Evolutionary conservation across 805 yeast species (phyloP), one percentile per base, ranked within the genome.

Genomic region (Ogataea zsoltii): DNA sequence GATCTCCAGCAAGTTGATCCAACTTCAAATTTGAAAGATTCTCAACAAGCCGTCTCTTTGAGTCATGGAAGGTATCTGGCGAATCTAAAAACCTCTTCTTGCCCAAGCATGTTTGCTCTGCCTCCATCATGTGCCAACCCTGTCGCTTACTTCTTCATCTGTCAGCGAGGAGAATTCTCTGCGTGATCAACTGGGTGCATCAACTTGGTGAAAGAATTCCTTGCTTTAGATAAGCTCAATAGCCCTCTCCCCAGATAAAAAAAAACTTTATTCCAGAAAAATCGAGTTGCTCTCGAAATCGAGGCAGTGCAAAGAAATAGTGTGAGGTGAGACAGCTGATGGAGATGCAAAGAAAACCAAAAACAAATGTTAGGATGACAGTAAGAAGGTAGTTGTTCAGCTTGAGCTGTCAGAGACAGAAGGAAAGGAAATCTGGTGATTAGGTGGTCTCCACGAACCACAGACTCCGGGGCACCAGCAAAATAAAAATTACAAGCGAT

Each of bases 1-100:
- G 13, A 9, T 35, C 10, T 9, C 9, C 5, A 12, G 39, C 12
- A 15, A 12, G 12, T 33, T 19, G 38, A 16, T 41, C 38, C 16
- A 40, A 17, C 7, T 46, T 33, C 30, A 47, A 16, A 10, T 33
- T 41, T 3, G 51, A 44, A 14, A 44, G 30, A 29, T 40, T 41
- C 17, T 49, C 49, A 14, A 47, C 45, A 9, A 49, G 30, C 29
- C 51, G 34, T 39, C 49, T 40, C 35, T 49, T 49, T 16, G 46
- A 15, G 11, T 46, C 55, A 14, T 46, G 48, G 23, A 35, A 35
- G 21, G 29, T 15, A 29, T 45, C 48, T 17, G 41, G 32, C n/a
- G 41, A 16, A 26, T 41, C 42, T 3, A 45, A 33, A 23, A 35
- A 35, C 30, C 44, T 40, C 31, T 40, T 45, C 23, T 41, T 41